Conservation (phyloP, 805 yeast species). For the Dipodascus albidus region DNA sequence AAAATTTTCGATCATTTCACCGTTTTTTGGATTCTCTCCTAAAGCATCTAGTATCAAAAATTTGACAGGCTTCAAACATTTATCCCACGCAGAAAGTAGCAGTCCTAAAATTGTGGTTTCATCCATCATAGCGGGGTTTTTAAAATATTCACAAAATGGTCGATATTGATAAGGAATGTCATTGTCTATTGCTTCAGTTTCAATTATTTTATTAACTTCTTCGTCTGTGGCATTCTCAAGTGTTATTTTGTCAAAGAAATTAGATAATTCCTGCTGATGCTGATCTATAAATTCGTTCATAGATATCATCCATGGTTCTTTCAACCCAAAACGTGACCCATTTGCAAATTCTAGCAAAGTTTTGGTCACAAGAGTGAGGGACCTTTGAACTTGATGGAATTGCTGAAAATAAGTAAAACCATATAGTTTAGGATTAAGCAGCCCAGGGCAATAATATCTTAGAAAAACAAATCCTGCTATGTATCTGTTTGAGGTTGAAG, state of each 20-base stretch:
- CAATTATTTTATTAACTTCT: not conserved
- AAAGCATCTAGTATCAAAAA: not conserved
- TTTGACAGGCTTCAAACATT: not conserved
- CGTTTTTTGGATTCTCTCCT: not conserved
- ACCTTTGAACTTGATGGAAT: conserved; percentile 58
- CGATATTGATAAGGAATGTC: not conserved
- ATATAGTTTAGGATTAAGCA: conserved; percentile 79
- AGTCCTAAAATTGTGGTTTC: not conserved
- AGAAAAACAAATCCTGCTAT: conserved; percentile 75
- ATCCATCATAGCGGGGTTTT: not conserved
- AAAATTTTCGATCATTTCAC: not conserved
- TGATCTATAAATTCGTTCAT: conserved; percentile 59
- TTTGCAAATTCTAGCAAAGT: conserved; percentile 65
- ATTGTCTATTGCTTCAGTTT: not conserved
- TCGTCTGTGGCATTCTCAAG: not conserved
- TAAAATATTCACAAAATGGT: not conserved
- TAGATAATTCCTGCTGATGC: conserved; percentile 49
- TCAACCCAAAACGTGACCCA: conserved; percentile 60
- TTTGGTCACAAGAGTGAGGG: conserved; percentile 74
- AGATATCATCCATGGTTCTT: conserved; percentile 67
- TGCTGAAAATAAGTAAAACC: conserved; percentile 62
- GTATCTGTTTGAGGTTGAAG: conserved; percentile 36
- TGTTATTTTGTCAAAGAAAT: conserved; percentile 24
- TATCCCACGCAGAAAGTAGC: not conserved
- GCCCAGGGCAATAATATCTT: conserved; percentile 82